A percentile compares a stretch with the other conserved stretches of the same genome.
Evolutionary conservation across 768 basidiomycete genomes (phyloP).

Genomic region (Rhizopogon vesiculosus): DNA sequence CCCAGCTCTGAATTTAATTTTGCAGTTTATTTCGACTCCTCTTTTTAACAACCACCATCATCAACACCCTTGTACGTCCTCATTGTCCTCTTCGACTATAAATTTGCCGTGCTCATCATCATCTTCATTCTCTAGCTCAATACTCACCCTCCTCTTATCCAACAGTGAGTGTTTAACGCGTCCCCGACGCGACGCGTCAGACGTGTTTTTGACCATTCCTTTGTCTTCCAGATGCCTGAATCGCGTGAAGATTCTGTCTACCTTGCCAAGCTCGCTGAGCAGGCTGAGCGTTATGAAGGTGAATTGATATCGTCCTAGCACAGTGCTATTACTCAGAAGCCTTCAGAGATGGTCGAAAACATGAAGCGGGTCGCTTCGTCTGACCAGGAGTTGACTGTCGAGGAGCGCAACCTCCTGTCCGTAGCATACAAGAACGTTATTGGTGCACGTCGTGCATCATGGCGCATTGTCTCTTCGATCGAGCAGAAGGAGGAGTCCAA

Average conservation of each 20-base stretch:
- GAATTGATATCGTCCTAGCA: conserved; percentile 10
- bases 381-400: conserved; percentile 96
- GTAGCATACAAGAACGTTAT: conserved; percentile 99
- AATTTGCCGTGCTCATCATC: conserved; percentile 31
- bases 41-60: conserved; percentile 45
- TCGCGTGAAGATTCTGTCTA: conserved; percentile 94
- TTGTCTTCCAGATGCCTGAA: conserved; percentile 60
- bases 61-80: conserved; percentile 38
- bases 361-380: conserved; percentile 99
- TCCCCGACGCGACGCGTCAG: conserved; percentile 27
- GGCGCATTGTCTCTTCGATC: conserved; percentile 97
- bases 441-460: conserved; percentile 95
- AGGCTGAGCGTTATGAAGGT: conserved; percentile 99
- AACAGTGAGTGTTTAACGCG: conserved; percentile 42
- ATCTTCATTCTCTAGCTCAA: conserved; percentile 12
- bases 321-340: conserved; percentile 8
- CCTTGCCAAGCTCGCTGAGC: conserved; percentile 99
- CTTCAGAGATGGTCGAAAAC: conserved; percentile 94
- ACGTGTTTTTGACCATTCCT: conserved; percentile 12
- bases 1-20: conserved; percentile 68
- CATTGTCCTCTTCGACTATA: conserved; percentile 24
- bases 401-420: conserved; percentile 96
- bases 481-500: conserved; percentile 99
- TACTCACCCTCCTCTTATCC: conserved; percentile 19
- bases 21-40: conserved; percentile 44